These are phyloP conservation scores for Arthrobotrys megalospora DNA, from an alignment of 2,329 filamentous ascomycete genomes.

Conservation along the genomic window DNA sequence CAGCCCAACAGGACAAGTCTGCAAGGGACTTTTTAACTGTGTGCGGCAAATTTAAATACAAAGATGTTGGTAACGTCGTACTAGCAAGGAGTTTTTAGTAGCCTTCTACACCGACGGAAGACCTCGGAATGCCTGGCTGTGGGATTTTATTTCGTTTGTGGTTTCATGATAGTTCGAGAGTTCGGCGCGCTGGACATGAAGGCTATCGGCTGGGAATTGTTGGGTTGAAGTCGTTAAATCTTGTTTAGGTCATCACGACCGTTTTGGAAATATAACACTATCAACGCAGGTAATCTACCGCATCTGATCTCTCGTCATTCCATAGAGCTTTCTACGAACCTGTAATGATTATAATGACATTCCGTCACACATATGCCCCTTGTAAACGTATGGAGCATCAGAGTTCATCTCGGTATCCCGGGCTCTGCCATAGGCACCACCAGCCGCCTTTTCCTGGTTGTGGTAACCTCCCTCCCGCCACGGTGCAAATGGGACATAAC, in stretches of 20 bases:
- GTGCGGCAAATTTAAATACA: conserved; percentile 1
- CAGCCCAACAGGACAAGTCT: conserved; percentile 4
- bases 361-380: background rate
- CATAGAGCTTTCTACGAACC: background rate
- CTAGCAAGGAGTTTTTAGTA: background rate
- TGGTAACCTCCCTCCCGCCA: conserved; percentile 21
- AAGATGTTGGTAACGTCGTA: conserved; percentile 2
- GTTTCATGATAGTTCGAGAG: too few species aligned
- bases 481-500: conserved; percentile 25
- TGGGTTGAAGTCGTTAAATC: too few species aligned
- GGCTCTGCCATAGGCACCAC: background rate
- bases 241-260: background rate
- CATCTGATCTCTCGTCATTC: conserved; percentile 1
- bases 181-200: too few species aligned
- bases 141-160: background rate
- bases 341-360: background rate
- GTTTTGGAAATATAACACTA: conserved; percentile 25
- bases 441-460: background rate
- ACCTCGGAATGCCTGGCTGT: background rate
- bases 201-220: too few species aligned
- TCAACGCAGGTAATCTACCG: conserved; percentile 6
- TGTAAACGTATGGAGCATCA: too few species aligned
- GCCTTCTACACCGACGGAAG: background rate
- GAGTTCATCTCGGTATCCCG: background rate
- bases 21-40: conserved; percentile 21